Evolutionary conservation across 78 protist genomes (phyloP).

Genomic region (Dictyostelium firmibasis): DNA sequence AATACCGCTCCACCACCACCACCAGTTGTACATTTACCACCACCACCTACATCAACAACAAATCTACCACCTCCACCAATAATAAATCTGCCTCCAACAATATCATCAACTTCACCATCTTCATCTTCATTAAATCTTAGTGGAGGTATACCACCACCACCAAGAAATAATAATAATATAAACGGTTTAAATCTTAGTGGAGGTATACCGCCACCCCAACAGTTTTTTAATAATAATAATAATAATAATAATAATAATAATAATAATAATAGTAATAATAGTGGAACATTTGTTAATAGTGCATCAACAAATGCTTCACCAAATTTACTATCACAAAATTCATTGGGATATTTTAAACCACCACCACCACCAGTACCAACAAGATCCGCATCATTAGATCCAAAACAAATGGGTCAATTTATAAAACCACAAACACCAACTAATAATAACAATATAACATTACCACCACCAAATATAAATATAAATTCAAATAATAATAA

Average conservation of each 20-base stretch:
- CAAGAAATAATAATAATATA: neutral
- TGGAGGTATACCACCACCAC: slow-evolving; percentile 28
- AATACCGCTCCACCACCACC: slow-evolving; percentile 1
- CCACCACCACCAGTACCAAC: slow-evolving; percentile 21
- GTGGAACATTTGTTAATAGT: neutral
- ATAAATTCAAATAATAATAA: neutral
- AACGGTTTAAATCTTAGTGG: neutral
- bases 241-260: neutral
- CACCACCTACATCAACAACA: neutral
- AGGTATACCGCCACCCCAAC: slow-evolving; percentile 9
- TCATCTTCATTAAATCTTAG: neutral
- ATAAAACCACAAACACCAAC: neutral
- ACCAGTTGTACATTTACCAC: neutral
- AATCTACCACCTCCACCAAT: slow-evolving; percentile 10
- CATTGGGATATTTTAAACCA: neutral
- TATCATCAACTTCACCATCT: neutral
- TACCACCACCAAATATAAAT: neutral
- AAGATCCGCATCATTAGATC: slow-evolving; percentile 46
- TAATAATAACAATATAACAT: neutral
- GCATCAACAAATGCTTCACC: neutral
- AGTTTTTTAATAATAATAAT: neutral
- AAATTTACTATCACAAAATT: neutral
- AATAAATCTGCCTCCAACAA: neutral
- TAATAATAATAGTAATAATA: neutral
- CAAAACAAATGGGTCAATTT: slow-evolving; percentile 32